phyloP scores from a whole-genome alignment of 768 basidiomycete species.

The Rickenella mellea region DNA sequence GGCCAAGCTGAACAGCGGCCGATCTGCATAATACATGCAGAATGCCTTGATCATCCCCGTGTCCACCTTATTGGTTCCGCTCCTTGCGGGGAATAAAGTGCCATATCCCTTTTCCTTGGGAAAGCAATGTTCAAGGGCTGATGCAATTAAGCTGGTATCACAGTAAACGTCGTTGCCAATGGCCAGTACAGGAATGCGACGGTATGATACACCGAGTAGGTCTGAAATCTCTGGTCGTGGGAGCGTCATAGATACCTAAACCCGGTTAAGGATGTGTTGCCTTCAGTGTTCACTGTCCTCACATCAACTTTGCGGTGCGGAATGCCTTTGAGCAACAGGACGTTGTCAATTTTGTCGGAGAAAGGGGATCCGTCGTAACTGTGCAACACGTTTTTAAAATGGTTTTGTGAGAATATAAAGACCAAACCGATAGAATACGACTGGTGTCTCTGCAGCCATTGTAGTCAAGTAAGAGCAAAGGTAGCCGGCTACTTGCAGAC shows the following conservation, averaged over 20 bases:
- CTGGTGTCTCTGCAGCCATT: not conserved
- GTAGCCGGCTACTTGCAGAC: too few relatives aligned
- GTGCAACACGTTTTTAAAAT: not conserved
- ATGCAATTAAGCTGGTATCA: slow-evolving; percentile 46
- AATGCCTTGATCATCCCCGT: slow-evolving; percentile 40
- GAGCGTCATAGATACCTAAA: slow-evolving; percentile 37
- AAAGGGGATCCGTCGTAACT: slow-evolving; percentile 48
- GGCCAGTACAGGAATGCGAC: slow-evolving; percentile 49
- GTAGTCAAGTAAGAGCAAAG: too few relatives aligned
- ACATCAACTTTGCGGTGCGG: slow-evolving; percentile 40
- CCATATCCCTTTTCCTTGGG: slow-evolving; percentile 37
- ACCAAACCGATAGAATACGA: not conserved
- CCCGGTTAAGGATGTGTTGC: not conserved
- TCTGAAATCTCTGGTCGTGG: slow-evolving; percentile 51
- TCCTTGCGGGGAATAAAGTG: slow-evolving; percentile 39
- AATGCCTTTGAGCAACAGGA: slow-evolving; percentile 40
- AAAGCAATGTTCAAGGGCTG: slow-evolving; percentile 44
- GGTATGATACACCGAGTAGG: slow-evolving; percentile 41
- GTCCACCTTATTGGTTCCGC: slow-evolving; percentile 29
- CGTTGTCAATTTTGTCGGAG: slow-evolving; percentile 40
- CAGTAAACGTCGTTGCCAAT: slow-evolving; percentile 55
- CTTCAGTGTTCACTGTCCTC: slow-evolving; percentile 6
- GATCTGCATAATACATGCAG: slow-evolving; percentile 36
- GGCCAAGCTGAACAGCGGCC: slow-evolving; percentile 31
- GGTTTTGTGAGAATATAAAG: not conserved